Percentiles rank a stretch among this genome's conserved stretches.
phyloP scores from a whole-genome alignment of 768 basidiomycete genomes.

The Cystofilobasidium ferigula region DNA sequence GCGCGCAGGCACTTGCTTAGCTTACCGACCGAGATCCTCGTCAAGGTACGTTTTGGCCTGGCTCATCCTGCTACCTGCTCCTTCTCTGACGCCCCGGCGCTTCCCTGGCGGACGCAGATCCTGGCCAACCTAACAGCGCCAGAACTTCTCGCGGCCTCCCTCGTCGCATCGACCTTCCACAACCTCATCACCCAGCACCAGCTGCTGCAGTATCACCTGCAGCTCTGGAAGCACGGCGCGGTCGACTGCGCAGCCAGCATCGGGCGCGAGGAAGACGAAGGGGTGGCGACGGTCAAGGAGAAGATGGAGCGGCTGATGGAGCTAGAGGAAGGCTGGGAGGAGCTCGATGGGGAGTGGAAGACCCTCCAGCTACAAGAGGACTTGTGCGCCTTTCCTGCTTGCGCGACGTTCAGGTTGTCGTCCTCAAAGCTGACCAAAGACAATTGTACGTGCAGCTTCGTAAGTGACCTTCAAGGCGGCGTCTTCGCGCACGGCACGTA shows the following conservation, averaged over 20 bases:
- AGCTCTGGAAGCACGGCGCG: background rate
- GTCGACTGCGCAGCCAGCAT: background rate
- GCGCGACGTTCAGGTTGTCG: background rate
- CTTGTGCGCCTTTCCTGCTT: background rate
- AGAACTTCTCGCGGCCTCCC: background rate
- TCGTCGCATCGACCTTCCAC: background rate
- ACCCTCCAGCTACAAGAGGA: background rate
- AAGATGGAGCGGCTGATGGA: background rate
- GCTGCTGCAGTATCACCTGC: background rate
- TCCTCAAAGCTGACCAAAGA: background rate
- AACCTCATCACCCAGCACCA: background rate
- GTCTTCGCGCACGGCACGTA: background rate
- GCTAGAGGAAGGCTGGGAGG: slow-evolving; percentile 1
- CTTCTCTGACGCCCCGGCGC: background rate
- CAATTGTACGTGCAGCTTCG: background rate
- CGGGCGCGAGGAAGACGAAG: background rate
- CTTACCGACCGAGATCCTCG: slow-evolving; percentile 1
- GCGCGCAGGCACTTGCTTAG: background rate
- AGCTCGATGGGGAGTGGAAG: background rate
- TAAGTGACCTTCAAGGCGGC: slow-evolving; percentile 2
- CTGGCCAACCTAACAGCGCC: background rate
- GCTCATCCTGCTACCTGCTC: background rate
- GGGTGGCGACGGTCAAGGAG: background rate
- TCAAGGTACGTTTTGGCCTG: background rate
- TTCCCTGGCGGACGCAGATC: background rate